phyloP scores from a whole-genome alignment of 257 asterid genomes.

The Solanum rostratum region DNA sequence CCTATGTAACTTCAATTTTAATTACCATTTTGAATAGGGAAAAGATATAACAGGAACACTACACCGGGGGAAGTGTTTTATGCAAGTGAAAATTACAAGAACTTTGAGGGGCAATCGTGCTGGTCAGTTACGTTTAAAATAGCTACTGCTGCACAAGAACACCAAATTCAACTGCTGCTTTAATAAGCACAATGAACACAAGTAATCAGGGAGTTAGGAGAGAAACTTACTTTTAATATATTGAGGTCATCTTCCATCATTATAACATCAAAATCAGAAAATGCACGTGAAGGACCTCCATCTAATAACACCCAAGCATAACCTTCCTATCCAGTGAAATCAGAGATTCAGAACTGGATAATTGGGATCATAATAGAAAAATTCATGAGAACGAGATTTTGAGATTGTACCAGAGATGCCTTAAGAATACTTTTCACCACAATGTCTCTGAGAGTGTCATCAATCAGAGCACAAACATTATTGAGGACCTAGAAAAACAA shows the following conservation, averaged over 20 bases:
- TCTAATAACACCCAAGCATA: constrained; percentile 87
- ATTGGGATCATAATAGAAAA: constrained; percentile 1
- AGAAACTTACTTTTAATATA: constrained; percentile 56
- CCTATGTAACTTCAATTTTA: neutral
- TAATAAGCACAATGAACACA: neutral
- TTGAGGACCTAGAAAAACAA: constrained; percentile 63
- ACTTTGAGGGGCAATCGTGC: neutral
- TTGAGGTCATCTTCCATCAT: constrained; percentile 81
- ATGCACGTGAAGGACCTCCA: constrained; percentile 95
- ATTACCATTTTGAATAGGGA: neutral
- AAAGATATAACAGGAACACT: neutral
- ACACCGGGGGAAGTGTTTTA: neutral
- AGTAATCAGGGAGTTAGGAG: neutral
- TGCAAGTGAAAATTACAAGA: neutral
- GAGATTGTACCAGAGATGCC: constrained; percentile 59
- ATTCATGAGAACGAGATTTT: constrained; percentile 11
- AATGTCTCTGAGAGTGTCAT: constrained; percentile 65
- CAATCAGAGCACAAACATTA: constrained; percentile 60
- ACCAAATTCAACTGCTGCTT: neutral
- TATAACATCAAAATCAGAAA: constrained; percentile 60
- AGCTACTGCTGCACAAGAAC: neutral
- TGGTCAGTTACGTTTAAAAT: neutral
- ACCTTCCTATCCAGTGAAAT: constrained; percentile 61
- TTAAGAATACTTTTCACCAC: constrained; percentile 76
- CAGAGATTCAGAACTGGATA: constrained; percentile 11